A percentile compares a stretch with the other conserved stretches of the same genome.
Evolutionary conservation across 129 eudicot species (phyloP).

Genomic region (Lonicera japonica): DNA sequence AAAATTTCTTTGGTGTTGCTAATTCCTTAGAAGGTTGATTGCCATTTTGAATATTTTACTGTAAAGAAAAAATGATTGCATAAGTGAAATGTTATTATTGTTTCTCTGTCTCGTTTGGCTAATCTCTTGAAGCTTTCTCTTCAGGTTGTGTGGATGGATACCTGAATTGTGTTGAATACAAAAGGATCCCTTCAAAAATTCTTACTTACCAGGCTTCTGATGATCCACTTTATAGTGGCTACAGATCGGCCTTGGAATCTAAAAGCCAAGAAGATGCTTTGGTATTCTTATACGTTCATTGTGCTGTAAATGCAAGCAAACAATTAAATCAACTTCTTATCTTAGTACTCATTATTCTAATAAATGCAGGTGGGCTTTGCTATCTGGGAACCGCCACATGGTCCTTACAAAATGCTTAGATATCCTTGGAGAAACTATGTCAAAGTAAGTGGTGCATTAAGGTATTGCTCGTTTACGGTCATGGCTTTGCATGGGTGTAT

Average conservation of each 20-base stretch:
- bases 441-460: slow-evolving; percentile 64
- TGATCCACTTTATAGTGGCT: slow-evolving; percentile 68
- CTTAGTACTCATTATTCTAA: neutral
- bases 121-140: slow-evolving; percentile 6
- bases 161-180: slow-evolving; percentile 63
- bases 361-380: slow-evolving; percentile 70
- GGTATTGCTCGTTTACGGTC: slow-evolving; percentile 86
- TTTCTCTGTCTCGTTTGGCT: neutral
- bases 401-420: slow-evolving; percentile 53
- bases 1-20: slow-evolving; percentile 74
- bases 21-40: slow-evolving; percentile 69
- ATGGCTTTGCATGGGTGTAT: slow-evolving; percentile 92
- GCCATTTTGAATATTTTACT: slow-evolving; percentile 5
- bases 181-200: slow-evolving; percentile 68
- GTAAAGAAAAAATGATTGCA: neutral
- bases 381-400: slow-evolving; percentile 96
- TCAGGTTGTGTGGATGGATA: slow-evolving; percentile 73
- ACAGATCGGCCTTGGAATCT: slow-evolving; percentile 79
- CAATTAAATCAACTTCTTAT: slow-evolving; percentile 1
- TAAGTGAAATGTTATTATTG: neutral
- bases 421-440: slow-evolving; percentile 85
- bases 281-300: slow-evolving; percentile 30
- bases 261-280: slow-evolving; percentile 62
- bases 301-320: neutral
- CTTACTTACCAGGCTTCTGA: slow-evolving; percentile 63